Evolutionary conservation across 768 basidiomycete species (phyloP).

Genomic region (Kondoa malvinella): DNA sequence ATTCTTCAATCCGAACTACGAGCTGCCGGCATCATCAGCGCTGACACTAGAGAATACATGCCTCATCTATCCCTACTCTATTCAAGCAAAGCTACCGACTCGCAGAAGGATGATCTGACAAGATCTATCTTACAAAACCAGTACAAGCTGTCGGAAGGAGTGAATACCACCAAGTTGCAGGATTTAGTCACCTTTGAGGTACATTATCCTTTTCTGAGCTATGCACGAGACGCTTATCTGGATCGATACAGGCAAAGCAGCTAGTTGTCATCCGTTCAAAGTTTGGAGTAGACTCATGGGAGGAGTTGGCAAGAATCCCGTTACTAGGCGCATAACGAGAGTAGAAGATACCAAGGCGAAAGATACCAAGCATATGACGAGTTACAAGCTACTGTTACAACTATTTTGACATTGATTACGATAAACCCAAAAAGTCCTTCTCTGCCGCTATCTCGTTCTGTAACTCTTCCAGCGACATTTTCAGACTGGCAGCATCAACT

Average conservation of each 20-base stretch:
- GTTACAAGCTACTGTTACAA: too few species aligned
- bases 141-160: neutral
- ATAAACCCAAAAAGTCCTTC: neutral
- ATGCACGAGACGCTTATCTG: neutral
- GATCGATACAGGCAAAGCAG: neutral
- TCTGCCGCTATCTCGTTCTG: neutral
- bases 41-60: too few species aligned
- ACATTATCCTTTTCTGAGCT: neutral
- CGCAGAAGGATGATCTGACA: neutral
- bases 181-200: neutral
- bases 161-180: too few species aligned
- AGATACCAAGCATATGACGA: too few species aligned
- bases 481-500: slow-evolving; percentile 77
- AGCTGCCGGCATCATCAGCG: too few species aligned
- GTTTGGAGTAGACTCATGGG: neutral
- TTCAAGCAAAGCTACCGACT: neutral
- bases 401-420: too few species aligned
- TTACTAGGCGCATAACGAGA: neutral
- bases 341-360: too few species aligned
- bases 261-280: neutral
- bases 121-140: neutral
- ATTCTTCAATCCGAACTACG: too few species aligned
- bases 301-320: neutral
- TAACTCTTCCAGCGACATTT: slow-evolving; percentile 64
- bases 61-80: neutral